Evolutionary conservation across 768 basidiomycete genomes (phyloP), one percentile per base, ranked within the genome.

Genomic region (Thelephora ganbajun): DNA sequence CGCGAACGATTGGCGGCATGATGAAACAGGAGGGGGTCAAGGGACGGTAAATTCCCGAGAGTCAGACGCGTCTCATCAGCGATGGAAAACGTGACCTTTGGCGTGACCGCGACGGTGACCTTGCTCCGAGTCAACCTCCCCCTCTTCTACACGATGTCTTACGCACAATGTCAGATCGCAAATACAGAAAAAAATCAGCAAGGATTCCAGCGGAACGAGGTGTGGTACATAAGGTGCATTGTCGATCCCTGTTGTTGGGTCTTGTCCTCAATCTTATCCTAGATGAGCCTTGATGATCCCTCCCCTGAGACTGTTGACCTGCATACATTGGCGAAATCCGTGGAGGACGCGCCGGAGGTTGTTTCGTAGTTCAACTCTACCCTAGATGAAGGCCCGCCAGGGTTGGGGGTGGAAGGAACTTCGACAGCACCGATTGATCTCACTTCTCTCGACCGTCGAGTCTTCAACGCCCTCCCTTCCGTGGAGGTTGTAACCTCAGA

Each of bases 401-500:
- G 14, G 16, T 22, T 18, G 22, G 39, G 18, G 16, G 16, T 14
- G 39, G 39, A 41, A 6, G 22, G 39, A 18, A 22, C 16, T 14
- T 41, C 39, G 39, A 9, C 9, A 22, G 16, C 39, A 23, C 44
- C 54, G 16, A 20, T 48, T 3, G 57, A 57, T 19, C 55, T 62
- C 14, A 56, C 64, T 44, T 71, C 75, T 46, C 74, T 91, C 41
- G 86, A 91, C 57, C 73, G 80, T 48, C 76, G 78, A 48, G 76
- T 96, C 49, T 78, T 80, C 11, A 74, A 79, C 34, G 71, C 94
- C 12, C 69, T 89, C 13, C 80, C 82, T 4, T 69, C 77, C n/a
- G 74, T 96, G 20, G 90, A 94, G 51, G 74, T 92, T 34, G 81
- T 89, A 33, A 80, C 80, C 37, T 83, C 90, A 59, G 93, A 97